Evolutionary conservation across 179 eudicot species (phyloP).

Genomic region (Spinacia oleracea): DNA sequence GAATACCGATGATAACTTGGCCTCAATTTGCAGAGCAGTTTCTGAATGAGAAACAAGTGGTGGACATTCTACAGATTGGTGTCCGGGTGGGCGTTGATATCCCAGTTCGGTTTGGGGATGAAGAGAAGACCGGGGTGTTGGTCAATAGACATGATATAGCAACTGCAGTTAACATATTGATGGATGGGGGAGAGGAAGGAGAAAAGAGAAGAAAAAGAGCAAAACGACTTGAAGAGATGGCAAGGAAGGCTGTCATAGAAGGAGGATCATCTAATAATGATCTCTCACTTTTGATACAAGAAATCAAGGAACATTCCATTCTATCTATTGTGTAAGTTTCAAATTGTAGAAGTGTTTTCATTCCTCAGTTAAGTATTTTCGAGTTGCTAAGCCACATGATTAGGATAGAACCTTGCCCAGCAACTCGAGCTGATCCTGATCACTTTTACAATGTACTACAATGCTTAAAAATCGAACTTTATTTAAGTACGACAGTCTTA

Average conservation of each 20-base stretch:
- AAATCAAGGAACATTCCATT: slow-evolving; percentile 27
- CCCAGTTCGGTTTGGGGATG: slow-evolving; percentile 35
- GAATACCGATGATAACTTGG: slow-evolving; percentile 61
- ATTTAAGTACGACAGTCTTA: too few relatives aligned
- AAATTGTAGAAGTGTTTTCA: background rate
- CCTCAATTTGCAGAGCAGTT: slow-evolving; percentile 61
- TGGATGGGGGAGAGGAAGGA: slow-evolving; percentile 48
- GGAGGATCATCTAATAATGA: slow-evolving; percentile 52
- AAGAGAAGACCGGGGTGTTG: slow-evolving; percentile 31
- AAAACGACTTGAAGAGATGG: slow-evolving; percentile 36
- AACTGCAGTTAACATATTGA: slow-evolving; percentile 30
- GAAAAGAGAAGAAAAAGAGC: slow-evolving; percentile 41
- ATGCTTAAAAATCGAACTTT: too few relatives aligned
- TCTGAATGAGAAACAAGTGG: slow-evolving; percentile 46
- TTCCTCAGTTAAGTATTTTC: background rate
- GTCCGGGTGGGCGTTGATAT: slow-evolving; percentile 44
- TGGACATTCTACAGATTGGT: slow-evolving; percentile 41
- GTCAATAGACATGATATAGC: slow-evolving; percentile 35
- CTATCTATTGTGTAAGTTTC: background rate
- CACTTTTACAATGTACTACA: too few relatives aligned
- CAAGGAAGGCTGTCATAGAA: slow-evolving; percentile 38
- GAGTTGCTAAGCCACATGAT: background rate
- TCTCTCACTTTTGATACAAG: slow-evolving; percentile 33
- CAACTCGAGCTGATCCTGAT: too few relatives aligned
- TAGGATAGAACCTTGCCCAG: too few relatives aligned